Conservation (phyloP, 768 basidiomycete genomes). For the Mycena galopus region DNA sequence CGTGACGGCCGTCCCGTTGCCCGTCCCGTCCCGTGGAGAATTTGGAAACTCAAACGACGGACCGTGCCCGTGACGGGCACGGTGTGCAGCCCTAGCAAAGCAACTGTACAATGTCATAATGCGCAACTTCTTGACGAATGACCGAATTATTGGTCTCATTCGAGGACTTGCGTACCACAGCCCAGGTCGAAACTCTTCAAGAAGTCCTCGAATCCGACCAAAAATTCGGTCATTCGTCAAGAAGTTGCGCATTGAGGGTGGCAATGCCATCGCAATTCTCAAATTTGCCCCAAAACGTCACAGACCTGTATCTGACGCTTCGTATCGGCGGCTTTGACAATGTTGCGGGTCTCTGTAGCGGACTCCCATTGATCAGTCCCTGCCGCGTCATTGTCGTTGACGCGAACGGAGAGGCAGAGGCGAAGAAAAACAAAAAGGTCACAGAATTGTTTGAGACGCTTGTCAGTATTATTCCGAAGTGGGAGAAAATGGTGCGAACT, state of each 20-base stretch:
- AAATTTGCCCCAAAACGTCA: conserved; percentile 8
- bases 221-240: conserved; percentile 11
- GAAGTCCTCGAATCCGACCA: background rate
- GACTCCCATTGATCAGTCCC: conserved; percentile 16
- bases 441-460: background rate
- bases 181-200: background rate
- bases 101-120: conserved; percentile 23
- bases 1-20: too few relatives aligned
- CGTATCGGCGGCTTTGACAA: background rate
- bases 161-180: conserved; percentile 10
- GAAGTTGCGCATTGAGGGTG: conserved; percentile 6
- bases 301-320: background rate
- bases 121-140: too few relatives aligned
- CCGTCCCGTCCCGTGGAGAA: too few relatives aligned
- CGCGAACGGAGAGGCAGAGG: background rate
- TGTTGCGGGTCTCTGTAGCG: background rate
- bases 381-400: conserved; percentile 4
- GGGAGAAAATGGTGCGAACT: background rate
- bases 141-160: too few relatives aligned
- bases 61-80: too few relatives aligned
- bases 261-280: conserved; percentile 8
- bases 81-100: too few relatives aligned
- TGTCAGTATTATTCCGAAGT: background rate
- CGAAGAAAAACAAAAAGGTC: background rate
- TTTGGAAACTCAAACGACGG: too few relatives aligned